Evolutionary conservation across 2,329 filamentous ascomycete species (phyloP).

Genomic region (Cytospora chrysosperma): DNA sequence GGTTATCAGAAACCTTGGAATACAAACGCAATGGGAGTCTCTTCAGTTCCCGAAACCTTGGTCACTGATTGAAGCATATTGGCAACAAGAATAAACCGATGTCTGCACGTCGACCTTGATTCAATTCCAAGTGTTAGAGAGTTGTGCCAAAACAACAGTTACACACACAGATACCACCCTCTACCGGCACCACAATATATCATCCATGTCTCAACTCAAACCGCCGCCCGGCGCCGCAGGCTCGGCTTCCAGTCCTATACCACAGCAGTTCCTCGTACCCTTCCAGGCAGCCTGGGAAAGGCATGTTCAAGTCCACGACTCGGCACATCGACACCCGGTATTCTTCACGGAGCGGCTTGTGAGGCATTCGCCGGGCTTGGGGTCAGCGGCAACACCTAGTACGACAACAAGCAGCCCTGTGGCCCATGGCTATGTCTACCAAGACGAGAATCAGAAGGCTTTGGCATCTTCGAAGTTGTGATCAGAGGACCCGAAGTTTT

Average conservation of each 20-base stretch:
- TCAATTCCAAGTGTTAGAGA: too few relatives aligned
- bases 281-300: slow-evolving; percentile 31
- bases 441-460: slow-evolving; percentile 39
- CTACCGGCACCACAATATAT: neutral
- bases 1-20: neutral
- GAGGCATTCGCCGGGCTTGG: slow-evolving; percentile 47
- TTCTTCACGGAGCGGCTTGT: slow-evolving; percentile 69
- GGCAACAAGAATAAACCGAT: neutral
- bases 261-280: slow-evolving; percentile 22
- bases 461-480: slow-evolving; percentile 38
- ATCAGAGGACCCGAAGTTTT: slow-evolving; percentile 22
- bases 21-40: neutral
- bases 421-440: slow-evolving; percentile 61
- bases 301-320: slow-evolving; percentile 43
- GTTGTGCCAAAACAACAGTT: too few relatives aligned
- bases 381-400: slow-evolving; percentile 22
- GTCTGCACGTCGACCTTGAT: neutral
- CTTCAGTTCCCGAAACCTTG: too few relatives aligned
- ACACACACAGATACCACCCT: neutral
- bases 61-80: neutral
- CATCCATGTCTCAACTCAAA: slow-evolving; percentile 17
- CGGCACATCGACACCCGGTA: slow-evolving; percentile 67
- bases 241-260: slow-evolving; percentile 30
- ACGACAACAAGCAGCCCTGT: slow-evolving; percentile 45
- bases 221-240: neutral